phyloP scores from a whole-genome alignment of 257 asterid genomes.

The Nicotiana paniculata region DNA sequence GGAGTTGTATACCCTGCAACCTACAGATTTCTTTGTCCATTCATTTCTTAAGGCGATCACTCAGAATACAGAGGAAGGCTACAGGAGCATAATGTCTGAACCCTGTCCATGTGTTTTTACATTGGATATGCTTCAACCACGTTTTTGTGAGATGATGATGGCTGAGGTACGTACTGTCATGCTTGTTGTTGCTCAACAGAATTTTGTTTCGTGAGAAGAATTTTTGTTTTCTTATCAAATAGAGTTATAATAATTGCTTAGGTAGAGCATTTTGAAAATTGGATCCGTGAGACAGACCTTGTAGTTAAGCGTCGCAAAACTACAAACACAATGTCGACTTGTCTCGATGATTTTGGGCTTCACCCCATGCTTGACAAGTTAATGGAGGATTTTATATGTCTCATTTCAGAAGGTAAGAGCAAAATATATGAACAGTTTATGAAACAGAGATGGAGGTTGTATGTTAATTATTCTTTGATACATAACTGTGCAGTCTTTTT shows the following conservation, averaged over 20 bases:
- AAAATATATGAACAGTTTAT: not conserved
- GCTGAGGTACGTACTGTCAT: conserved; percentile 50
- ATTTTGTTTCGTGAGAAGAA: not conserved
- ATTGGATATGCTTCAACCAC: conserved; percentile 87
- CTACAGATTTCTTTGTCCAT: too few relatives aligned
- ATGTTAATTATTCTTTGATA: not conserved
- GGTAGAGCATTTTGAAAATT: conserved; percentile 90
- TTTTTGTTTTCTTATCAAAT: not conserved
- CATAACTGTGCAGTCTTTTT: conserved; percentile 62
- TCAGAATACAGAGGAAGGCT: conserved; percentile 65
- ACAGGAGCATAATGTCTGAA: conserved; percentile 69
- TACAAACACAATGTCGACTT: conserved; percentile 76
- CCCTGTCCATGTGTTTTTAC: conserved; percentile 76
- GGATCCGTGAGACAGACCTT: conserved; percentile 94
- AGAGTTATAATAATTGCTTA: conserved; percentile 10
- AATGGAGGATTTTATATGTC: conserved; percentile 79
- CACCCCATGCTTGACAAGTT: conserved; percentile 79
- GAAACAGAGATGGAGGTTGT: too few relatives aligned
- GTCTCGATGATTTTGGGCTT: conserved; percentile 98
- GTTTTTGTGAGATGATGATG: conserved; percentile 72
- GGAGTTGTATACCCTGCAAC: conserved; percentile 36
- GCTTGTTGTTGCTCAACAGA: not conserved
- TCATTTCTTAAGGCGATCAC: conserved; percentile 60
- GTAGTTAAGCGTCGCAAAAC: conserved; percentile 91
- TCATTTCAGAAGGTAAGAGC: conserved; percentile 59